phyloP scores from a whole-genome alignment of 495 filamentous ascomycete genomes.

The Hypoxylon rickii region DNA sequence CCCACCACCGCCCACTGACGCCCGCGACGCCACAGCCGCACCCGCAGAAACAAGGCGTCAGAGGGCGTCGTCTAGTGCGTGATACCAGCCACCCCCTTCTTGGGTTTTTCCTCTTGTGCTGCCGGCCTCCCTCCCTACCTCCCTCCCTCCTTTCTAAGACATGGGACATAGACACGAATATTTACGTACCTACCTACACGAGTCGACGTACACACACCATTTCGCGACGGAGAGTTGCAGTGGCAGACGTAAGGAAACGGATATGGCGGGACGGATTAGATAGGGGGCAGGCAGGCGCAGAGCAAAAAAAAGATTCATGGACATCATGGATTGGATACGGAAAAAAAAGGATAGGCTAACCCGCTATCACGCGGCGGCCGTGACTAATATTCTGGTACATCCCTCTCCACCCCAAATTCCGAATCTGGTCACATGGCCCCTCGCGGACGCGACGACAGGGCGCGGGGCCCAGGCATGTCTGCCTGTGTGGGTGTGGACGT shows the following conservation, averaged over 20 bases:
- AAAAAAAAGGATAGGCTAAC: conserved; percentile 6
- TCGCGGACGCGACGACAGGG: conserved; percentile 28
- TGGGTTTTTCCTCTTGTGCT: too few relatives aligned
- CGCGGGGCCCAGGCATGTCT: conserved; percentile 15
- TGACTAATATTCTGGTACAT: conserved; percentile 29
- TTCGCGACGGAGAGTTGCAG: too few relatives aligned
- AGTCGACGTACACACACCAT: background rate
- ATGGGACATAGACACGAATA: background rate
- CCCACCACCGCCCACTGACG: too few relatives aligned
- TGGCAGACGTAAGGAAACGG: background rate
- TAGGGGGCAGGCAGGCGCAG: background rate
- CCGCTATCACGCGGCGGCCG: conserved; percentile 24
- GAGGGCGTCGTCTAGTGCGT: conserved; percentile 5
- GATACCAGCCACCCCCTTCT: background rate
- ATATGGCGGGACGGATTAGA: background rate
- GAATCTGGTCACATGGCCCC: conserved; percentile 31
- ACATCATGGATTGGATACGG: too few relatives aligned
- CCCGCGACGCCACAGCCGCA: conserved; percentile 11
- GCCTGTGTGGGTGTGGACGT: conserved; percentile 4
- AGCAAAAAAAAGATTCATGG: background rate
- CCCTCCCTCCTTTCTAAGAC: background rate
- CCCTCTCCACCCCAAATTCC: background rate
- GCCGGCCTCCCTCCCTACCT: conserved; percentile 2
- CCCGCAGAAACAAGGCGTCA: conserved; percentile 6
- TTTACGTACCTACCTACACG: background rate